phyloP scores from a whole-genome alignment of 148 eudicot genomes.

The Silene latifolia region DNA sequence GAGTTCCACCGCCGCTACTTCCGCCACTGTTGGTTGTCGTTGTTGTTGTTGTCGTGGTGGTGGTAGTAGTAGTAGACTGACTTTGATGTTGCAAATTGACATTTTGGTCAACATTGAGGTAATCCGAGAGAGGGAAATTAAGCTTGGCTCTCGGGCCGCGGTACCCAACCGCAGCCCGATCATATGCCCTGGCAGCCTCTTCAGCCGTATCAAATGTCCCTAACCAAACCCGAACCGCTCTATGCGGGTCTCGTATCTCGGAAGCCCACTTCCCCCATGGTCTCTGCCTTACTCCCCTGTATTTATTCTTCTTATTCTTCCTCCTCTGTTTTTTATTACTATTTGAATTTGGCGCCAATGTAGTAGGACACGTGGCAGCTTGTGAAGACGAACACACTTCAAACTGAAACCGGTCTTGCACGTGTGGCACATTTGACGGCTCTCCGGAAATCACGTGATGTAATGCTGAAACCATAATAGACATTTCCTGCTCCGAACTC shows the following conservation, averaged over 20 bases:
- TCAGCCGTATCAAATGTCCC: conserved; percentile 59
- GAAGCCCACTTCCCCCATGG: conserved; percentile 75
- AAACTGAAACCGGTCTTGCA: neutral
- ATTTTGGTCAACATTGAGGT: conserved; percentile 6
- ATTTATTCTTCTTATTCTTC: conserved; percentile 32
- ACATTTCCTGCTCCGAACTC: conserved; percentile 29
- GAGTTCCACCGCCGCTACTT: neutral
- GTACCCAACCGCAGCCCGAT: conserved; percentile 43
- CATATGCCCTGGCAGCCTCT: conserved; percentile 56
- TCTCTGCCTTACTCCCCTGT: conserved; percentile 63
- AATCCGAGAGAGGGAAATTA: conserved; percentile 42
- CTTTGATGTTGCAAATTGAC: conserved; percentile 1
- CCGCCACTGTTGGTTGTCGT: conserved; percentile 1
- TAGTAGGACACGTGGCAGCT: conserved; percentile 13
- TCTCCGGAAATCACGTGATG: conserved; percentile 36
- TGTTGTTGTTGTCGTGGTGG: neutral
- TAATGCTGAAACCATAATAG: conserved; percentile 42
- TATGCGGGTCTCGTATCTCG: conserved; percentile 52
- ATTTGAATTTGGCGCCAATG: conserved; percentile 17
- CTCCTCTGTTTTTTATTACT: conserved; percentile 12
- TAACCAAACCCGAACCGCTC: conserved; percentile 46
- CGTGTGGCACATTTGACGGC: neutral
- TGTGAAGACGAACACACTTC: conserved; percentile 5
- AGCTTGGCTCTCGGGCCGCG: conserved; percentile 56
- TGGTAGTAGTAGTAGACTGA: neutral